Percentiles rank a stretch among this genome's conserved stretches.
Evolutionary conservation across 345 rosid genomes (phyloP).

Genomic region (rapeseed (Brassica napus)): Da-Ae NC_063448.1:51859501-51860000

Average conservation of each 20-base stretch:
- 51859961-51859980: background rate
- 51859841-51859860: conserved; percentile 72
- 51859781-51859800: conserved; percentile 35
- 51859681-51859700: conserved; percentile 77
- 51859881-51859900: conserved; percentile 19
- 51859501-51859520: too few relatives aligned
- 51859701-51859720: conserved; percentile 54
- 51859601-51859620: background rate
- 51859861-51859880: conserved; percentile 37
- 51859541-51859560: conserved; percentile 10
- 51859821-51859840: conserved; percentile 75
- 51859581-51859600: conserved; percentile 13
- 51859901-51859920: background rate
- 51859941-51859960: background rate
- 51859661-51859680: conserved; percentile 84
- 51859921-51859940: background rate
- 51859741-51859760: conserved; percentile 33
- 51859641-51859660: background rate
- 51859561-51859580: conserved; percentile 10
- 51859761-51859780: conserved; percentile 30
- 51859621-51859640: background rate
- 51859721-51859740: conserved; percentile 41
- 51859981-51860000: background rate
- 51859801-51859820: conserved; percentile 46
- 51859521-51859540: background rate